Evolutionary conservation across 345 rosid genomes (phyloP).

Genomic region (Linum lewisii): DNA sequence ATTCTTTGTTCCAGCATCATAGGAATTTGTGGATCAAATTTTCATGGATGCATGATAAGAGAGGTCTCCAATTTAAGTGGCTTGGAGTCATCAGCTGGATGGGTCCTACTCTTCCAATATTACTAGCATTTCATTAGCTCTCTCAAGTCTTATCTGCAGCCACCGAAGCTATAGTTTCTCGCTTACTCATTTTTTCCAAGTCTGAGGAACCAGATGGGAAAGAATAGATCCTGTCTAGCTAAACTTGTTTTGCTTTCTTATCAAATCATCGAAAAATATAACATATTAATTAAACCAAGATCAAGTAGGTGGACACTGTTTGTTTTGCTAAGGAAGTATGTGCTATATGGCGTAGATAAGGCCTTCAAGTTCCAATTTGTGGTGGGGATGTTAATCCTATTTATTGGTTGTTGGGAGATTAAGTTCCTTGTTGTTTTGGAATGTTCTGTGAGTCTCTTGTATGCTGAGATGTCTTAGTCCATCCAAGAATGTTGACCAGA

Average conservation of each 20-base stretch:
- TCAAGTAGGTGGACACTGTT: not conserved
- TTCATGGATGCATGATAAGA: conserved; percentile 1
- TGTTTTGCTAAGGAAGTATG: too few relatives aligned
- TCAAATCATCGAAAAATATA: too few relatives aligned
- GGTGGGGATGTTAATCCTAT: not conserved
- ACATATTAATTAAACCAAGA: not conserved
- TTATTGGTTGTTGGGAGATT: not conserved
- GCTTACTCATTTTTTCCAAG: not conserved
- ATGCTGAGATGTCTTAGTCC: not conserved
- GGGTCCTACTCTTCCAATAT: conserved; percentile 10
- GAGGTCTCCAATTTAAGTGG: conserved; percentile 24
- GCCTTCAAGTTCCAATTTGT: not conserved
- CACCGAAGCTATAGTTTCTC: conserved; percentile 2
- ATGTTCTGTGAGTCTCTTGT: not conserved
- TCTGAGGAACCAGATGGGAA: not conserved
- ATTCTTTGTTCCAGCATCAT: conserved; percentile 8
- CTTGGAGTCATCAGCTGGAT: conserved; percentile 5
- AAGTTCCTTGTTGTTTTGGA: not conserved
- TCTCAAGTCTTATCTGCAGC: not conserved
- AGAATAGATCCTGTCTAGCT: not conserved
- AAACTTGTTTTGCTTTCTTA: not conserved
- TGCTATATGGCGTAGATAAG: not conserved
- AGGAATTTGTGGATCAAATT: conserved; percentile 20
- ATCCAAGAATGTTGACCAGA: not conserved
- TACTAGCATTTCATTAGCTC: conserved; percentile 1